Conservation (phyloP, 306 rosid genomes). For the Dalbergia oliveri region DNA sequence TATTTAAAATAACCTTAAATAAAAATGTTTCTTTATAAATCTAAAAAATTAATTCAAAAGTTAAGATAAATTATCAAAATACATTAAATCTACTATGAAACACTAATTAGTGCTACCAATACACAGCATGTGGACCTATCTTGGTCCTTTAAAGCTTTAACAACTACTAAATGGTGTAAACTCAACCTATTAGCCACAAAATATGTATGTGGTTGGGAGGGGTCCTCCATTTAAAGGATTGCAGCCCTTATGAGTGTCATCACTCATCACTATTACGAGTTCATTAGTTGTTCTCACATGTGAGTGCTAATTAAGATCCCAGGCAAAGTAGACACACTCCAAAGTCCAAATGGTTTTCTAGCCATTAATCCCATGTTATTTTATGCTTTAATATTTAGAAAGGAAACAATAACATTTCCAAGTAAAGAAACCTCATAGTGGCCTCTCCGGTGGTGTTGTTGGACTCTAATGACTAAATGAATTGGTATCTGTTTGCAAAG, state of each 20-base stretch:
- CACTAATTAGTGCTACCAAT: neutral
- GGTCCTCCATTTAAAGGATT: neutral
- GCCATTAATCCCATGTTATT: constrained; percentile 52
- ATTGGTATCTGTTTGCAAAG: neutral
- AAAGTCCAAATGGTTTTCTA: constrained; percentile 30
- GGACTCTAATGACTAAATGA: constrained; percentile 31
- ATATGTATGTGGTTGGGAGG: constrained; percentile 45
- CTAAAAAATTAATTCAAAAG: neutral
- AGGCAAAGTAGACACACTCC: constrained; percentile 22
- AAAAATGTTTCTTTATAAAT: too few species aligned
- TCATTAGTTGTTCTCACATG: constrained; percentile 58
- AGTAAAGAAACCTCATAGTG: constrained; percentile 29
- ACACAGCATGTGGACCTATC: constrained; percentile 39
- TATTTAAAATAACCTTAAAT: too few species aligned
- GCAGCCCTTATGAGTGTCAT: constrained; percentile 31
- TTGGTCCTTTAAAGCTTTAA: neutral
- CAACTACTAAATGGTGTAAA: constrained; percentile 34
- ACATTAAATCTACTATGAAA: neutral
- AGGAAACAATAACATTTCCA: constrained; percentile 42
- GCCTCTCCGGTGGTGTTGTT: constrained; percentile 2
- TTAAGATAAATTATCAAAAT: neutral
- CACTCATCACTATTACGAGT: neutral
- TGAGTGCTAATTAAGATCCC: constrained; percentile 37
- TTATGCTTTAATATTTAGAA: constrained; percentile 46
- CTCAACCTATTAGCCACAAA: constrained; percentile 54